Evolutionary conservation across 1,284 basidiomycete species (phyloP).

Genomic region (Coniophora puteana): DNA sequence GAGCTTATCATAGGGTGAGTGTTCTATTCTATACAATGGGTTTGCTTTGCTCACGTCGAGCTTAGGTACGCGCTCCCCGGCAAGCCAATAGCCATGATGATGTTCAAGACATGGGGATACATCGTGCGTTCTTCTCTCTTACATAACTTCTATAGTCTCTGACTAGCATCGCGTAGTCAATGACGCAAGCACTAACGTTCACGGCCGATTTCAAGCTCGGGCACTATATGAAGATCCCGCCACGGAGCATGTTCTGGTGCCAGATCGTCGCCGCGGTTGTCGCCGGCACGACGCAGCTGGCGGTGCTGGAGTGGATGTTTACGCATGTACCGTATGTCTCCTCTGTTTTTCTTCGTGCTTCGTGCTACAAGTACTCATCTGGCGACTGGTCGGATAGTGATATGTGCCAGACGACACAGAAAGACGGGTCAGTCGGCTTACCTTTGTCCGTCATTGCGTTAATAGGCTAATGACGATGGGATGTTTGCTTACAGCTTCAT

Average conservation of each 20-base stretch:
- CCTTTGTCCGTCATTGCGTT: neutral
- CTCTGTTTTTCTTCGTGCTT: neutral
- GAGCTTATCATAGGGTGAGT: conserved; percentile 46
- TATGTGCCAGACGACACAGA: conserved; percentile 28
- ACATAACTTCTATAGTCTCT: conserved; percentile 9
- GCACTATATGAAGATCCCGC: conserved; percentile 52
- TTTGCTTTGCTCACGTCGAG: neutral
- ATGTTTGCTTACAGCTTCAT: too few relatives aligned
- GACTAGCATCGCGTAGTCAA: conserved; percentile 17
- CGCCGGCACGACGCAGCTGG: conserved; percentile 35
- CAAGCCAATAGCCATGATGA: conserved; percentile 38
- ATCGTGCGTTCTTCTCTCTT: conserved; percentile 29
- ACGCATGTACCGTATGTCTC: conserved; percentile 22
- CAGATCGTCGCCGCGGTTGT: conserved; percentile 42
- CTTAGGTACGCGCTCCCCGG: conserved; percentile 33
- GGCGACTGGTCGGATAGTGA: too few relatives aligned
- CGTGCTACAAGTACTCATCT: neutral
- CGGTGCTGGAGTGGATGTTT: conserved; percentile 46
- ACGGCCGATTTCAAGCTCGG: conserved; percentile 43
- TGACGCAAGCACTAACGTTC: conserved; percentile 39
- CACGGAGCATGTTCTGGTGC: conserved; percentile 39
- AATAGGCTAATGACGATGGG: too few relatives aligned
- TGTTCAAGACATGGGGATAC: conserved; percentile 36
- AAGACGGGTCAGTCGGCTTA: conserved; percentile 21
- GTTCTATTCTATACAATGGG: neutral